phyloP scores from a whole-genome alignment of 2,329 filamentous ascomycete genomes.

The Ophiocordyceps camponoti-floridani region DNA sequence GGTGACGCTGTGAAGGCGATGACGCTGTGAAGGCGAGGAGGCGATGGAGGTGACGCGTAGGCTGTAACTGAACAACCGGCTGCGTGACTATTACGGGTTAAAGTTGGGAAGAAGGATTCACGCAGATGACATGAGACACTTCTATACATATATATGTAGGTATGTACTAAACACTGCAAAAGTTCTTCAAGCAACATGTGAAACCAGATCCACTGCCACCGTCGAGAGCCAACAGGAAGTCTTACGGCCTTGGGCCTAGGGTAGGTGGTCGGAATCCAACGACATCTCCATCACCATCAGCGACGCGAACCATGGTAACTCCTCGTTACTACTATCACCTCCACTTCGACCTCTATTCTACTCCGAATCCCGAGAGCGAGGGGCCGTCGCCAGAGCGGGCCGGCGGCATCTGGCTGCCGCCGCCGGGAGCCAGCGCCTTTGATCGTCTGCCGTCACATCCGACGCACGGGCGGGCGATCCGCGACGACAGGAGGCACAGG shows the following conservation, averaged over 20 bases:
- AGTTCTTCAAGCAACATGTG: too few relatives aligned
- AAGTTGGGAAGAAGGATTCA: too few relatives aligned
- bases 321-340: conserved; percentile 47
- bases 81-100: too few relatives aligned
- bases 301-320: conserved; percentile 14
- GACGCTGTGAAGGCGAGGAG: too few relatives aligned
- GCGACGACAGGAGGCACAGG: neutral
- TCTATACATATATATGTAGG: too few relatives aligned
- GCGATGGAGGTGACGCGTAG: too few relatives aligned
- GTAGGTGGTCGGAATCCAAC: neutral
- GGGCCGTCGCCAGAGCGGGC: conserved; percentile 3
- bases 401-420: conserved; percentile 30
- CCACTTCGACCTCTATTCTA: conserved; percentile 46
- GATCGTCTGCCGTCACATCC: conserved; percentile 32
- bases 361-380: conserved; percentile 15
- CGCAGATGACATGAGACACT: too few relatives aligned
- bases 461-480: neutral
- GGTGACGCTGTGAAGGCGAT: neutral
- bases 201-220: too few relatives aligned
- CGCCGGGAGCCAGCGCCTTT: conserved; percentile 30
- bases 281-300: neutral
- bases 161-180: too few relatives aligned
- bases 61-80: too few relatives aligned
- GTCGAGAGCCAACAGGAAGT: too few relatives aligned
- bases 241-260: neutral